phyloP scores from a whole-genome alignment of 2,329 filamentous ascomycete genomes.

The Sarocladium kiliense region DNA sequence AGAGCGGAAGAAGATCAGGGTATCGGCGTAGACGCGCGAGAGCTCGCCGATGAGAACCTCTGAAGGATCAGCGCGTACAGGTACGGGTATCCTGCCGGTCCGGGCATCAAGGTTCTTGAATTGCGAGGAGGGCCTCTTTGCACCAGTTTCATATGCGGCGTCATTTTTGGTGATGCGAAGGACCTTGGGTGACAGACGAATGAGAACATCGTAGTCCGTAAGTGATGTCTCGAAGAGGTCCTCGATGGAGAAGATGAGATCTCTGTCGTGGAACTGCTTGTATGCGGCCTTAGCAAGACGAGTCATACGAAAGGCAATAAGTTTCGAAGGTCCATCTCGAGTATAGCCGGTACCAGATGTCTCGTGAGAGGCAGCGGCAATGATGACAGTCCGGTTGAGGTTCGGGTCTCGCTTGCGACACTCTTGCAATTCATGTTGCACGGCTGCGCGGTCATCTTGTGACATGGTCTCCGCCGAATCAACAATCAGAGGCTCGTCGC shows the following conservation, averaged over 20 bases:
- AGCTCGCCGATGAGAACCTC: conserved; percentile 64
- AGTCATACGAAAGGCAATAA: conserved; percentile 80
- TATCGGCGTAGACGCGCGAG: conserved; percentile 35
- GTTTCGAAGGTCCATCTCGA: conserved; percentile 63
- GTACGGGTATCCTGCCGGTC: conserved; percentile 30
- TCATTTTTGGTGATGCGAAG: conserved; percentile 37
- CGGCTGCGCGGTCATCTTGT: conserved; percentile 52
- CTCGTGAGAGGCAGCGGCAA: conserved; percentile 77
- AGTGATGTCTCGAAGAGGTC: conserved; percentile 68
- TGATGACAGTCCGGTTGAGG: conserved; percentile 78
- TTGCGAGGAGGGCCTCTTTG: conserved; percentile 34
- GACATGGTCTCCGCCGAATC: conserved; percentile 63
- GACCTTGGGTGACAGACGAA: conserved; percentile 60
- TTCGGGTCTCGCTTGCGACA: conserved; percentile 86
- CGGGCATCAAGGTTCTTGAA: conserved; percentile 65
- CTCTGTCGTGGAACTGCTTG: conserved; percentile 51
- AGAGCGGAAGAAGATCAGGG: conserved; percentile 3
- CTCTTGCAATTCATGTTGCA: conserved; percentile 69
- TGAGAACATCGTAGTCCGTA: conserved; percentile 78
- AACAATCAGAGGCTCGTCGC: conserved; percentile 72
- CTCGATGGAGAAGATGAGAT: conserved; percentile 42
- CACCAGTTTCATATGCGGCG: conserved; percentile 28
- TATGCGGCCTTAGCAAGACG: conserved; percentile 73
- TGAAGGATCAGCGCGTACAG: conserved; percentile 41
- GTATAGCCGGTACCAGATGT: conserved; percentile 77